A percentile compares a stretch with the other conserved stretches of the same genome.
Conservation (phyloP, 2,329 filamentous ascomycete species). For the Fusarium sp. region DNA sequence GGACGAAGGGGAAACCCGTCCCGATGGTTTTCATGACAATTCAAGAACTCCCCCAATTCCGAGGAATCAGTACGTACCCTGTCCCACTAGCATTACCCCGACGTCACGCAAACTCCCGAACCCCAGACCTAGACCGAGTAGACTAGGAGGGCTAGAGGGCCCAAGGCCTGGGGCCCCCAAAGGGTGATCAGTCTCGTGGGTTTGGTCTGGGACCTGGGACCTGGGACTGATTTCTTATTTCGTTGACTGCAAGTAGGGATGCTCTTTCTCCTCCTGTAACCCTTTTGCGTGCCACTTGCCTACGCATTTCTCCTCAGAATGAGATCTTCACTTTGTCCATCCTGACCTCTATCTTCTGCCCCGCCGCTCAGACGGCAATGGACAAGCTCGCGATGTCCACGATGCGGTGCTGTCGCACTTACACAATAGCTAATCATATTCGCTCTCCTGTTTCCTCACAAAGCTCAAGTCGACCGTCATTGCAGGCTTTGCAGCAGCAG, state of each 20-base stretch:
- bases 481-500: constrained; percentile 2
- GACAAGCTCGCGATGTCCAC: constrained; percentile 44
- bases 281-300: neutral
- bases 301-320: constrained; percentile 25
- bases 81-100: constrained; percentile 25
- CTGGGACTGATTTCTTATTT: constrained; percentile 3
- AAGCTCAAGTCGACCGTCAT: constrained; percentile 12
- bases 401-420: constrained; percentile 44
- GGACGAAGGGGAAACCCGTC: constrained; percentile 15
- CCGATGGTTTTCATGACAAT: constrained; percentile 22
- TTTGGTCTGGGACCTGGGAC: neutral
- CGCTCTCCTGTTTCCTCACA: neutral
- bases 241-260: neutral
- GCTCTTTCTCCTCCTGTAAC: neutral
- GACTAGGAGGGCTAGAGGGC: constrained; percentile 4
- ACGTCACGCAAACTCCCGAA: constrained; percentile 39
- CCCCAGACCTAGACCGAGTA: constrained; percentile 33
- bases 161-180: constrained; percentile 11
- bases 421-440: constrained; percentile 4
- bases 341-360: constrained; percentile 34
- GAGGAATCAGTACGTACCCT: constrained; percentile 19
- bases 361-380: constrained; percentile 46
- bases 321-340: constrained; percentile 34
- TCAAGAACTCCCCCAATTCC: constrained; percentile 22
- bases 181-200: constrained; percentile 25